A percentile compares a stretch with the other conserved stretches of the same genome.
These are phyloP conservation scores for Excoecaria cochinchinensis DNA, from an alignment of 345 rosid species.

Conservation along the genomic window DNA sequence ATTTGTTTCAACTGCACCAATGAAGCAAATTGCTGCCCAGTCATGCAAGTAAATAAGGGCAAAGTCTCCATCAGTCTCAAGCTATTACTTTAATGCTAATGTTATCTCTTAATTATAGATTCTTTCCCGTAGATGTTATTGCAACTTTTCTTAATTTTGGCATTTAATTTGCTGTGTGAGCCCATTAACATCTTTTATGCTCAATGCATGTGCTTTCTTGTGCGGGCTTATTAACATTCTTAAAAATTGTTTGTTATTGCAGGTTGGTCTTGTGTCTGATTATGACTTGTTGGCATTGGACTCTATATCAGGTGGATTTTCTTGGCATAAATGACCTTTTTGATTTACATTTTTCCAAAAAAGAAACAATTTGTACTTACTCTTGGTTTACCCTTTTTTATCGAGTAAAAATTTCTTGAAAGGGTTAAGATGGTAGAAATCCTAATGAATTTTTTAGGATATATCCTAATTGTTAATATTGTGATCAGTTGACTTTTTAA, in stretches of 20 bases:
- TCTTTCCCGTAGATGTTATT: neutral
- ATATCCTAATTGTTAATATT: neutral
- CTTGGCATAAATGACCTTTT: constrained; percentile 2
- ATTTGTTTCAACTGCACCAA: neutral
- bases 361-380: neutral
- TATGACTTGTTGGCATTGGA: constrained; percentile 93
- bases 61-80: neutral
- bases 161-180: neutral
- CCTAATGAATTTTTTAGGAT: too few species aligned
- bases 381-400: neutral
- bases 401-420: neutral
- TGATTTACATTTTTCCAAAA: neutral
- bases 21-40: neutral
- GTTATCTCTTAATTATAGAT: neutral
- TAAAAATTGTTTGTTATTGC: constrained; percentile 28
- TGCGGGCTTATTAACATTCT: neutral
- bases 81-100: constrained; percentile 3
- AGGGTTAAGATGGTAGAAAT: neutral
- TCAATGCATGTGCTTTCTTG: constrained; percentile 3
- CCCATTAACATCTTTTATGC: neutral
- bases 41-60: neutral
- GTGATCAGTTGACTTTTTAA: neutral
- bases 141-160: neutral
- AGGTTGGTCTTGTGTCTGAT: constrained; percentile 98
- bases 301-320: constrained; percentile 71